A percentile compares a stretch with the other conserved stretches of the same genome.
Evolutionary conservation across 176 grass and related monocot genomes (phyloP).

Genomic region (Areca catechu): DNA sequence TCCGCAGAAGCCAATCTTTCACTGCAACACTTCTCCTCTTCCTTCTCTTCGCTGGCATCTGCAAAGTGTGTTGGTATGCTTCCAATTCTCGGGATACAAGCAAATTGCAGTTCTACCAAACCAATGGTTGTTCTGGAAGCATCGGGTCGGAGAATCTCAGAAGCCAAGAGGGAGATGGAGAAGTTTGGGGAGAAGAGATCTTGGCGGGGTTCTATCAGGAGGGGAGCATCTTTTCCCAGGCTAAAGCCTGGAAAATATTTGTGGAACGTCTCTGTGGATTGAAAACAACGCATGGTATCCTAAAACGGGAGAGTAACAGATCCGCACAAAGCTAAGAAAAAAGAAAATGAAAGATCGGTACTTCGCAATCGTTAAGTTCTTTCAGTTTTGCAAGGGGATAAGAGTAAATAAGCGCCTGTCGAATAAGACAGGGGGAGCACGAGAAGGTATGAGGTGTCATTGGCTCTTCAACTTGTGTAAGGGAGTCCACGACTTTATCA

Average conservation of each 20-base stretch:
- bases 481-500: too few relatives aligned
- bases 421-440: too few relatives aligned
- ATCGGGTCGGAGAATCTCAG: neutral
- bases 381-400: too few relatives aligned
- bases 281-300: slow-evolving; percentile 1
- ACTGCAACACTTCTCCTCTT: neutral
- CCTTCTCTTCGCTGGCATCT: neutral
- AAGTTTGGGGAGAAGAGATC: neutral
- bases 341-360: neutral
- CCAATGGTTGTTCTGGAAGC: neutral
- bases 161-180: slow-evolving; percentile 1
- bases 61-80: neutral
- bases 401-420: too few relatives aligned
- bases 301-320: neutral
- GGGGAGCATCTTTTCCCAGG: neutral
- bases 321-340: neutral
- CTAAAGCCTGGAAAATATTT: neutral
- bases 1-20: neutral
- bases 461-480: too few relatives aligned
- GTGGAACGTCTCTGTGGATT: neutral
- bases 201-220: neutral
- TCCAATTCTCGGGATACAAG: neutral
- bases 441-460: too few relatives aligned
- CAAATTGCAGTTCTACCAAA: neutral
- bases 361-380: too few relatives aligned